Evolutionary conservation across 2,329 filamentous ascomycete genomes (phyloP), one percentile per base, ranked within the genome.

Genomic region (Aspergillus caelatus): DNA sequence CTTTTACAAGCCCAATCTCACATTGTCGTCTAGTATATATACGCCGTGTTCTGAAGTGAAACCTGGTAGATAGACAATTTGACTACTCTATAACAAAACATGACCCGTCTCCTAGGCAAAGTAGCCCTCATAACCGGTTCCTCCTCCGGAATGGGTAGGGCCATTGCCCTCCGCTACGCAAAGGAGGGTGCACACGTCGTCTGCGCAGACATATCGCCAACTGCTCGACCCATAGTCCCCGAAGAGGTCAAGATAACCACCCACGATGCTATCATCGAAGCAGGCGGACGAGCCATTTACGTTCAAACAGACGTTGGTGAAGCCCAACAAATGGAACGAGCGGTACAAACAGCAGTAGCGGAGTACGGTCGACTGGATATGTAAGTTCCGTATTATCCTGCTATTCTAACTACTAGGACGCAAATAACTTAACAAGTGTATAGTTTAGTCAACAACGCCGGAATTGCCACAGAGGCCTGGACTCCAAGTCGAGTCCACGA

Each of bases 401-500:
- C 2, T 86, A 80, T 73, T 80, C 86, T 39, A 60, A 30, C 7
- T 14, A n/a, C 39, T n/a, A 10, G 39, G 9, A 62, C 61, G 7
- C 30, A 3, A 67, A 70, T 61, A 61, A 2, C 30, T 9, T 32
- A 10, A 55, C 6, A 60, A 78, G 46, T 80, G 80, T 58, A 64
- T 67, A 12, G 73, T 74, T 4, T 84, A 56, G 80, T 82, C 50
- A 83, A 83, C 60, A 83, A 83, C 65, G 83, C 85, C 0, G 86
- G 86, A 0, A 80, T 87, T 1, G 77, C 74, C 0, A 52, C 79
- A 5, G 82, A 81, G 63, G 71, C 73, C 6, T 71, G 61, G 2
- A 63, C 58, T 1, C 73, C 75, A 0, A 66, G 67, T 1, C 75
- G 77, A 0, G 73, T 87, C 7, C 86, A 86, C 74, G 69, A 83